Conservation (phyloP, 2,329 filamentous ascomycete genomes). For the Hyphodiscus sp. region DNA sequence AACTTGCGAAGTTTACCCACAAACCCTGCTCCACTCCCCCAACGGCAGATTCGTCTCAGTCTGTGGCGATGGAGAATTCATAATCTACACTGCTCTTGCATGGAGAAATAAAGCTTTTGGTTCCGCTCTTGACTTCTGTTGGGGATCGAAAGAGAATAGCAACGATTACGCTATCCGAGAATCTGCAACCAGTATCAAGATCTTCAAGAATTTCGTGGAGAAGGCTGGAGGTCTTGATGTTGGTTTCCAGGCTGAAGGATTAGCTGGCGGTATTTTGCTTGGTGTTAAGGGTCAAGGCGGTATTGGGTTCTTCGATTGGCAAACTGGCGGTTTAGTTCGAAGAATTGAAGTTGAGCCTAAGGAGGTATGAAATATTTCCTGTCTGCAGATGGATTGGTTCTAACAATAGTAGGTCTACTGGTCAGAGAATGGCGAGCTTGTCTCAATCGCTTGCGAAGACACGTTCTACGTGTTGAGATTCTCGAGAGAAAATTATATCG, state of each 20-base stretch:
- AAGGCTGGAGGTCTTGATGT: conserved; percentile 84
- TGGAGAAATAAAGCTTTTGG: conserved; percentile 98
- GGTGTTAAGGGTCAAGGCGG: conserved; percentile 94
- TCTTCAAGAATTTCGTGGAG: conserved; percentile 97
- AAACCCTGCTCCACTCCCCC: conserved; percentile 90
- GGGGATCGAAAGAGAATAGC: conserved; percentile 95
- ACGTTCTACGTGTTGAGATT: conserved; percentile 92
- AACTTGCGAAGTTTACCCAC: conserved; percentile 93
- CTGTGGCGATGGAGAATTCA: conserved; percentile 96
- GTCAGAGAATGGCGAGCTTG: conserved; percentile 93
- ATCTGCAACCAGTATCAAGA: conserved; percentile 87
- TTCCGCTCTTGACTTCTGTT: conserved; percentile 90
- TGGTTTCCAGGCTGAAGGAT: conserved; percentile 87
- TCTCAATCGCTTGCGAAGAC: conserved; percentile 88
- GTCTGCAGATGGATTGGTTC: neutral
- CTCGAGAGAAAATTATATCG: conserved; percentile 80
- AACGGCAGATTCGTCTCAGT: conserved; percentile 85
- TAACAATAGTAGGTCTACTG: conserved; percentile 66
- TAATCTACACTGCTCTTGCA: conserved; percentile 94
- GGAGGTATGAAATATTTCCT: conserved; percentile 17
- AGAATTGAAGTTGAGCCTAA: conserved; percentile 77
- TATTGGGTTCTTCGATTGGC: conserved; percentile 95
- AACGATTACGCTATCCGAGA: conserved; percentile 98
- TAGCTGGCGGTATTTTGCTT: conserved; percentile 81
- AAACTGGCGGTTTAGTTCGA: conserved; percentile 78